Evolutionary conservation across 2,329 filamentous ascomycete genomes (phyloP), one percentile per base, ranked within the genome.

Genomic region (Arachnomyces sp.): DNA sequence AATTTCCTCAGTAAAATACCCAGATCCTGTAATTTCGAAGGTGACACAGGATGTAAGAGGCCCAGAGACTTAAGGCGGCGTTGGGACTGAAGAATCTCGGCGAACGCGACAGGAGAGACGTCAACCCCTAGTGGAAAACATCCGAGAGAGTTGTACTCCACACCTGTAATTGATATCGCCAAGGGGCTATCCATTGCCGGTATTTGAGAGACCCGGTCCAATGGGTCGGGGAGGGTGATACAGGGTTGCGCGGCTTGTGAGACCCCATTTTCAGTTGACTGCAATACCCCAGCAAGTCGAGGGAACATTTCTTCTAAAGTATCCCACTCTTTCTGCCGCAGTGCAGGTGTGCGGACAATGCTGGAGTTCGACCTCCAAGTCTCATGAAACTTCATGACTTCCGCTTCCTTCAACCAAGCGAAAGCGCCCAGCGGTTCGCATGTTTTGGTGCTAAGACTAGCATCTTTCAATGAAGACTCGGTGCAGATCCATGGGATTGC

Each of bases 61-160:
- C 57, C 56, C 1, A 70, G 56, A 6, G 58, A 53, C 42, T 60
- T 63, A 1, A 72, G 54, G 11, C 62, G 62, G 41, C 57, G 53
- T 45, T 73, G 70, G 3, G 65, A 65, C 32, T 64, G 55, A 25
- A 70, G 55, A 16, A 73, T 55, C 31, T 69, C 64, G 2, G 61
- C 56, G 40, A 72, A 73, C 4, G 65, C 60, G 25, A 62, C 51
- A 9, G 55, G 43, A 1, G 64, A 55, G 4, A 61, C 55, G 28
- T 70, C 61, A 2, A 67, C 60, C 2, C 70, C 68, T 1, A 72
- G 48, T 15, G 68, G 68, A 40, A 70, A 71, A 42, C 69, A 71
- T 13, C 68, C 68, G 20, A 70, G 52, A 11, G 54, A 46, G 28
- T 58, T 61, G 40, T 62, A 66, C 9, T 59, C 56, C n/a, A 55